Base-by-base conservation (phyloP, 2,329 filamentous ascomycete genomes). In the Fusarium veterinarium region DNA sequence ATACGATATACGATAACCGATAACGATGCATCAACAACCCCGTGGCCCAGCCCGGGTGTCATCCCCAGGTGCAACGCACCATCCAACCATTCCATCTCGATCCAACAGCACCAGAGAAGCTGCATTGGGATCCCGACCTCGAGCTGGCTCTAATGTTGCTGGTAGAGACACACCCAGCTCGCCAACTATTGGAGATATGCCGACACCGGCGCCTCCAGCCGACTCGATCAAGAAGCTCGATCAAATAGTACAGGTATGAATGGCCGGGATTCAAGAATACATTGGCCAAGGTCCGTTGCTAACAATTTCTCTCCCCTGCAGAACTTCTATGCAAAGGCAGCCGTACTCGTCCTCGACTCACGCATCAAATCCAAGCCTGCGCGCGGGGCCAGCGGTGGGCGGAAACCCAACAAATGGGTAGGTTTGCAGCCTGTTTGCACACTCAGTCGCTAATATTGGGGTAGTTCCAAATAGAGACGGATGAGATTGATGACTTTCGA, bases 391-490 rank as follows among this genome's bases (percentile, higher is more conserved):
- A 83, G 79, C 75, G 72, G 89, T 49, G 79, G 77, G 28, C 80
- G 89, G 71, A 92, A 91, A 81, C 87, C 92, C 56, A 97, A 96
- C 80, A 94, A 93, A 90, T 97, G 94, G 94, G 94, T 95, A 88
- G 70, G 91, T 85, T 37, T 51, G 20, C 33, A 60, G 46, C 40
- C 25, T 46, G 49, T 17, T 38, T 31, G 7, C 30, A 25, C 23
- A 41, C 33, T 23, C 37, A 59, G 38, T 46, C 30, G 51, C 77
- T 79, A 42, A 76, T 65, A 41, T 37, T 45, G 5, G 37, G 55
- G 49, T 78, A 98, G 96, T 99, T 98, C 83, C 97, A 97, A 85
- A 91, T 98, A 75, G 93, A 97, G 75, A 92, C 97, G 48, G 93
- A 97, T 76, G 96, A 99, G 77, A 95, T 95, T 71, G 94, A 97